These are phyloP conservation scores for Xylaria sp. DNA, from an alignment of 2,329 filamentous ascomycete species.

Conservation along the genomic window DNA sequence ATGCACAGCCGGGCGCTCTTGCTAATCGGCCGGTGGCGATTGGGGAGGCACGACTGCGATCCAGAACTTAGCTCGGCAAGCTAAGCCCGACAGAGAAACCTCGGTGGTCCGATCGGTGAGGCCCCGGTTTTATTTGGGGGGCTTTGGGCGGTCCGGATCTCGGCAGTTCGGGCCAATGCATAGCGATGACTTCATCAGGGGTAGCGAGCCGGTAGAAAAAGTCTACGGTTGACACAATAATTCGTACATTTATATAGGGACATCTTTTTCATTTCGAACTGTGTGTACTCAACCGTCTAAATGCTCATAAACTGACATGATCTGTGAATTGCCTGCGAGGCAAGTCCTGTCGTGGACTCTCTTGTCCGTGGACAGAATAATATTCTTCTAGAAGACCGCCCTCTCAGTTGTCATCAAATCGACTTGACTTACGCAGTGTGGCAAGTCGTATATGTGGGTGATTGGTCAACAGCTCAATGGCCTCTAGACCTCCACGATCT, in stretches of 20 bases:
- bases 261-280: background rate
- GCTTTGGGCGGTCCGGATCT: constrained; percentile 11
- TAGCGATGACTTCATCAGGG: constrained; percentile 17
- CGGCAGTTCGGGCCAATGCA: constrained; percentile 28
- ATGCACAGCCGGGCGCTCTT: background rate
- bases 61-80: background rate
- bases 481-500: constrained; percentile 49
- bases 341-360: too few relatives aligned
- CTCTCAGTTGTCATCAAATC: background rate
- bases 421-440: constrained; percentile 6
- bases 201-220: background rate
- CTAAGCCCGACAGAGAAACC: constrained; percentile 4
- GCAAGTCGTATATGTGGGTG: background rate
- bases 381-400: too few relatives aligned
- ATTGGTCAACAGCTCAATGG: background rate
- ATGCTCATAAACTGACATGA: too few relatives aligned
- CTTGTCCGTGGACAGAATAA: too few relatives aligned
- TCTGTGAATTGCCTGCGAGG: too few relatives aligned
- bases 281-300: background rate
- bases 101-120: constrained; percentile 7
- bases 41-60: constrained; percentile 10
- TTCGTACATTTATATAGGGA: too few relatives aligned
- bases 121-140: constrained; percentile 5
- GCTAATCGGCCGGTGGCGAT: constrained; percentile 2
- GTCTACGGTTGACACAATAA: background rate